Conservation (phyloP, 2,329 filamentous ascomycete genomes). For the Fusarium irregulare region DNA sequence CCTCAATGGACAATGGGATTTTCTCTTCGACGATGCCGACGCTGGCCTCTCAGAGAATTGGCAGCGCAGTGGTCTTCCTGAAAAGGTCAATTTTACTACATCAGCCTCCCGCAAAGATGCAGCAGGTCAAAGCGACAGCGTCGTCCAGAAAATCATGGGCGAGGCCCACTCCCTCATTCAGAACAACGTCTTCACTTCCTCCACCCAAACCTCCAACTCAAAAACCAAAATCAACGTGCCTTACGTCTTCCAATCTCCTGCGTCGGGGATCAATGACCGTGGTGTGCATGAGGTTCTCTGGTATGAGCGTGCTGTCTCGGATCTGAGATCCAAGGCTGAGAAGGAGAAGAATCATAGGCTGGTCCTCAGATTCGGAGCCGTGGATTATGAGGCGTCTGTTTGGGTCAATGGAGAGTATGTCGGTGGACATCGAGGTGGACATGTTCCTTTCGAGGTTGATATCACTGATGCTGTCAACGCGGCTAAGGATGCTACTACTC, state of each 20-base stretch:
- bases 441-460: conserved; percentile 69
- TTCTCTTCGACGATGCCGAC: conserved; percentile 74
- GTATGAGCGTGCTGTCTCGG: conserved; percentile 68
- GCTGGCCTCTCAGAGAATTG: conserved; percentile 64
- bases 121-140: conserved; percentile 48
- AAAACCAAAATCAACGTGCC: conserved; percentile 70
- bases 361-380: conserved; percentile 68
- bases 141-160: conserved; percentile 60
- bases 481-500: conserved; percentile 37
- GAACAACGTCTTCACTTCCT: conserved; percentile 55
- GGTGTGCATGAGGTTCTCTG: conserved; percentile 74
- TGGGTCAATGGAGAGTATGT: conserved; percentile 66
- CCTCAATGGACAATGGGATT: conserved; percentile 72
- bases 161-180: conserved; percentile 61
- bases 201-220: conserved; percentile 48
- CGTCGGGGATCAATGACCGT: conserved; percentile 70
- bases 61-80: conserved; percentile 64
- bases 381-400: conserved; percentile 69
- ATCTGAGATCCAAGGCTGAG: conserved; percentile 60
- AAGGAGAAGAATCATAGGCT: conserved; percentile 56
- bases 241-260: conserved; percentile 72
- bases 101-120: conserved; percentile 42
- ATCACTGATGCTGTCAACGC: conserved; percentile 60
- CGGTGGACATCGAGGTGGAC: conserved; percentile 67
- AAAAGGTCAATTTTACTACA: conserved; percentile 50